Conservation (phyloP, 345 rosid genomes). For the Mercurialis annua region DNA sequence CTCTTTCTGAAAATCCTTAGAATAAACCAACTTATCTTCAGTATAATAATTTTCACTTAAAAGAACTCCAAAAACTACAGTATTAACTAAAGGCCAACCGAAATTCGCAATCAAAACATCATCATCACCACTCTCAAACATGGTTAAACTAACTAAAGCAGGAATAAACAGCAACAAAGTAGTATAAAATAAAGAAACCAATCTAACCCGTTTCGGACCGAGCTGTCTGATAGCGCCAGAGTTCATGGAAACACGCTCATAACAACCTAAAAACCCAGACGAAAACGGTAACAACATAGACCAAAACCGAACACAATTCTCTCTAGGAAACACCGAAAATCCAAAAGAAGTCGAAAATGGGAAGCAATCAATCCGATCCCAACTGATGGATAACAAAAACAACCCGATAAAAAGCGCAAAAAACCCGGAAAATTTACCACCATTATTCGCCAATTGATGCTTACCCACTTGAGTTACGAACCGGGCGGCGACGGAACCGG, state of each 20-base stretch:
- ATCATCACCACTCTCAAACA: constrained; percentile 43
- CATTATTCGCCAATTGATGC: not conserved
- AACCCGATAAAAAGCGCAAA: constrained; percentile 54
- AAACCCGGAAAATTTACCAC: constrained; percentile 51
- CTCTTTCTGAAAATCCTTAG: constrained; percentile 63
- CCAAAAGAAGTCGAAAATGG: constrained; percentile 57
- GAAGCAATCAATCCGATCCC: constrained; percentile 87
- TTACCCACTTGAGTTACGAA: constrained; percentile 35
- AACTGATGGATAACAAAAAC: constrained; percentile 67
- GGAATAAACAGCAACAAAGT: constrained; percentile 67
- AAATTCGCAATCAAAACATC: constrained; percentile 53
- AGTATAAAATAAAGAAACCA: constrained; percentile 62
- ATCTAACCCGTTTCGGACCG: constrained; percentile 62
- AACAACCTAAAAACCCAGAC: constrained; percentile 82
- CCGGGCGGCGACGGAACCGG: constrained; percentile 69
- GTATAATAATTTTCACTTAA: constrained; percentile 69
- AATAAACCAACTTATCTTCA: constrained; percentile 53
- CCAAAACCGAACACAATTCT: constrained; percentile 67
- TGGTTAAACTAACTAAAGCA: constrained; percentile 55
- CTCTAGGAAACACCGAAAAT: constrained; percentile 44
- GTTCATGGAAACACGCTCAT: constrained; percentile 72
- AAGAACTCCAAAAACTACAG: constrained; percentile 83
- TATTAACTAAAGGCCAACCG: constrained; percentile 89
- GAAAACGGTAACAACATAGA: constrained; percentile 82
- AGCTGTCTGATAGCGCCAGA: constrained; percentile 57